These are phyloP conservation scores for Colletotrichum sp. DNA, from an alignment of 2,329 filamentous ascomycete species.

Conservation along the genomic window DNA sequence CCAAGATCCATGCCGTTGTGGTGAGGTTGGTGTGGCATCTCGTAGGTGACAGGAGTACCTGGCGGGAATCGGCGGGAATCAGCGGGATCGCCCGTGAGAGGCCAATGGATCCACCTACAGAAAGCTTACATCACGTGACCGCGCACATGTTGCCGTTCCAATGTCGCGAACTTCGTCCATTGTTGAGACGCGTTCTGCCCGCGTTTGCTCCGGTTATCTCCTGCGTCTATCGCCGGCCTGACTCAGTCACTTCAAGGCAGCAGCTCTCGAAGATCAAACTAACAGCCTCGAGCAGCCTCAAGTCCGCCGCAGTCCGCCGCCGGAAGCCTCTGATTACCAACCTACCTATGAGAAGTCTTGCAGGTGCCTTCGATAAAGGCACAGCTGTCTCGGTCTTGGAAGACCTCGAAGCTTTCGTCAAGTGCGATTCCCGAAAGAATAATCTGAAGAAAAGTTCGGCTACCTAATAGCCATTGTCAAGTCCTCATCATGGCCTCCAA, in stretches of 20 bases:
- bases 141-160: not conserved
- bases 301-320: not conserved
- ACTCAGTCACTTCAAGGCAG: conserved; percentile 7
- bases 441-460: not conserved
- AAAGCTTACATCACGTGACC: not conserved
- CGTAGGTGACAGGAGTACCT: not conserved
- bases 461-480: not conserved
- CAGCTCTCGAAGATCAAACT: not conserved
- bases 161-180: not conserved
- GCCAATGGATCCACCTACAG: not conserved
- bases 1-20: not conserved
- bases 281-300: not conserved
- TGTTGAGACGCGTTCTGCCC: not conserved
- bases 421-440: not conserved
- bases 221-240: not conserved
- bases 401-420: not conserved
- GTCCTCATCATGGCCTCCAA: not conserved
- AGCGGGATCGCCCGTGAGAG: conserved; percentile 2
- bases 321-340: not conserved
- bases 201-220: not conserved
- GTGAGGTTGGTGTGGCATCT: not conserved
- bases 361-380: not conserved
- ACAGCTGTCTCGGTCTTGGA: not conserved
- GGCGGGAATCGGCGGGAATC: conserved; percentile 11
- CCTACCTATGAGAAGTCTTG: not conserved